phyloP scores from a whole-genome alignment of 2,329 filamentous ascomycete species.

The Fusarium austroafricanum region DNA sequence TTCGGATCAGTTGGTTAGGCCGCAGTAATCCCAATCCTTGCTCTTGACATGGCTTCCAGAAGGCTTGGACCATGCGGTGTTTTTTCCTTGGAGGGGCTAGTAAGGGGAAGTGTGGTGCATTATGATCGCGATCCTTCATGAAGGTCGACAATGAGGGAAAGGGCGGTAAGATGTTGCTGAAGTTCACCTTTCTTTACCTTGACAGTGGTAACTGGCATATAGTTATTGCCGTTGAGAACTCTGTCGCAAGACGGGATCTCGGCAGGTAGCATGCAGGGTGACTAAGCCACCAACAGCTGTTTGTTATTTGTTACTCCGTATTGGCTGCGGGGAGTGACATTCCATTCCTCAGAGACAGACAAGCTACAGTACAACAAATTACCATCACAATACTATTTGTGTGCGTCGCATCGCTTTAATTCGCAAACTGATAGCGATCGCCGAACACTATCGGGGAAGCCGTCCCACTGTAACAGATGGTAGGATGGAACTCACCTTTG shows the following conservation, averaged over 20 bases:
- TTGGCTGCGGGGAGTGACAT: neutral
- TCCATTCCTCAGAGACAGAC: neutral
- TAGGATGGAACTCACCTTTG: neutral
- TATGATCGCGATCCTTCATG: neutral
- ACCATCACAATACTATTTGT: too few species aligned
- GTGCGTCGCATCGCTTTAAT: neutral
- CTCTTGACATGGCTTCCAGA: constrained; percentile 3
- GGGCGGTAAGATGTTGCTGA: neutral
- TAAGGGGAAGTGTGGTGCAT: neutral
- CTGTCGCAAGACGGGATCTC: neutral
- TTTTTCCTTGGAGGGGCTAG: neutral
- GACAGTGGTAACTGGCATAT: neutral
- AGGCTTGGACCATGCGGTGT: constrained; percentile 33
- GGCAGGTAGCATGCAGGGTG: neutral
- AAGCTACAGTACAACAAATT: neutral
- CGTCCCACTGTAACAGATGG: neutral
- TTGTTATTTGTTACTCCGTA: neutral
- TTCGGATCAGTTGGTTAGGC: neutral
- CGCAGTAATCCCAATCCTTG: constrained; percentile 13
- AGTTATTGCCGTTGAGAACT: neutral
- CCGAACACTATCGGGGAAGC: neutral
- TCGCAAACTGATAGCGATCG: neutral
- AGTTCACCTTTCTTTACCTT: too few species aligned
- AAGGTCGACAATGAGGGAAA: too few species aligned
- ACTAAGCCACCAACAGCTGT: neutral